phyloP scores from a whole-genome alignment of 1,284 basidiomycete genomes.

The Xerocomus cyaneibrunnescens region DNA sequence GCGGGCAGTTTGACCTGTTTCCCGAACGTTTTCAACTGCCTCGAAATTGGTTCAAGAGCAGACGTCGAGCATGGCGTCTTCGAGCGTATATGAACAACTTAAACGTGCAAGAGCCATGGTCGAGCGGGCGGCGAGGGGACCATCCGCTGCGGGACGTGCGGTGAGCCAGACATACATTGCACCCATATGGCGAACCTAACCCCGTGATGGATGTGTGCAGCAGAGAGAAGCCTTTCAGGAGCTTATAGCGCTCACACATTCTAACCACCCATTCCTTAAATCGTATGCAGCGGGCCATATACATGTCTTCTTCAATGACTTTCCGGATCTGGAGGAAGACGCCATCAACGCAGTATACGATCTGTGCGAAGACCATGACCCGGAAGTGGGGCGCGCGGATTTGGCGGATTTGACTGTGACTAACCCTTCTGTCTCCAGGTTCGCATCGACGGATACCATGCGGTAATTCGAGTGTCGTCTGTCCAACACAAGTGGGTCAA shows the following conservation, averaged over 20 bases:
- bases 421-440: constrained; percentile 45
- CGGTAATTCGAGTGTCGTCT: constrained; percentile 62
- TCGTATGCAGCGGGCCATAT: constrained; percentile 59
- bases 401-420: constrained; percentile 2
- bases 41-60: not conserved
- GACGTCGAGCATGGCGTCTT: constrained; percentile 22
- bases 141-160: constrained; percentile 12
- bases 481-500: constrained; percentile 59
- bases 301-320: constrained; percentile 58
- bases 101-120: constrained; percentile 19
- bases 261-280: constrained; percentile 38
- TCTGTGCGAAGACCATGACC: constrained; percentile 65
- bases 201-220: constrained; percentile 10
- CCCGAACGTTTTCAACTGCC: not conserved
- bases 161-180: constrained; percentile 21
- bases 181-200: constrained; percentile 3
- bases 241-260: constrained; percentile 31
- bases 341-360: constrained; percentile 75
- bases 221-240: constrained; percentile 27
- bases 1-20: not conserved
- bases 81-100: constrained; percentile 21
- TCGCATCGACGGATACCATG: constrained; percentile 62
- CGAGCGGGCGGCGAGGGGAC: constrained; percentile 26
- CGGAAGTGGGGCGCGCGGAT: constrained; percentile 41
- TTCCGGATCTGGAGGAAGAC: constrained; percentile 67